Evolutionary conservation across 1,139 yeast genomes (phyloP).

Genomic region (Arxiozyma bovina): DNA sequence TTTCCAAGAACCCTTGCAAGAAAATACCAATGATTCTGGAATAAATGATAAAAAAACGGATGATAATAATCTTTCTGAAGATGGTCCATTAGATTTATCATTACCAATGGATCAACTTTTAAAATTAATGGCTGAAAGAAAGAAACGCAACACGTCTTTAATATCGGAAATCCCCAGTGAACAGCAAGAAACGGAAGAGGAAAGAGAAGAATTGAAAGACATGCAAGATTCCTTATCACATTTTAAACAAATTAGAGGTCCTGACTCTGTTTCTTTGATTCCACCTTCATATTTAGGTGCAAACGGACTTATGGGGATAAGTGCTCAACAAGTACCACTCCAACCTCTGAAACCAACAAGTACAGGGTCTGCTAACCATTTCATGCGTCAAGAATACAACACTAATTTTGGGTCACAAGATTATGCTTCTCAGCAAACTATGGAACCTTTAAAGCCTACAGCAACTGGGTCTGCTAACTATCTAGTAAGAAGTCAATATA

Average conservation of each 20-base stretch:
- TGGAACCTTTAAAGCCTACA: conserved; percentile 40
- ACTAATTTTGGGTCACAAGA: neutral
- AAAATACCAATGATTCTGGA: neutral
- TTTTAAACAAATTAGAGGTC: conserved; percentile 52
- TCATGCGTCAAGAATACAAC: conserved; percentile 8
- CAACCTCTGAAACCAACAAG: conserved; percentile 40
- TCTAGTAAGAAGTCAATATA: conserved; percentile 20
- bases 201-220: conserved; percentile 51
- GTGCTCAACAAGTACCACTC: conserved; percentile 8
- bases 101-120: conserved; percentile 69
- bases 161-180: conserved; percentile 26
- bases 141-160: conserved; percentile 22
- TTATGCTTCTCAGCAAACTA: conserved; percentile 13
- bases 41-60: neutral
- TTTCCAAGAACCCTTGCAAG: conserved; percentile 22
- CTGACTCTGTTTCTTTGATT: conserved; percentile 54
- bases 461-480: conserved; percentile 46
- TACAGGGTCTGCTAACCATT: conserved; percentile 13
- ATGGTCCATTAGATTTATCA: conserved; percentile 43
- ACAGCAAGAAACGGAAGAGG: conserved; percentile 32
- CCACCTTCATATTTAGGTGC: conserved; percentile 28
- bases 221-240: conserved; percentile 61
- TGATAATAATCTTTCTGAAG: conserved; percentile 5
- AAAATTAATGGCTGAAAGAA: conserved; percentile 35
- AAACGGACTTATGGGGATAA: conserved; percentile 7